These are phyloP conservation scores for Gastrolobium villosum DNA, from an alignment of 306 rosid genomes.

Conservation along the genomic window DNA sequence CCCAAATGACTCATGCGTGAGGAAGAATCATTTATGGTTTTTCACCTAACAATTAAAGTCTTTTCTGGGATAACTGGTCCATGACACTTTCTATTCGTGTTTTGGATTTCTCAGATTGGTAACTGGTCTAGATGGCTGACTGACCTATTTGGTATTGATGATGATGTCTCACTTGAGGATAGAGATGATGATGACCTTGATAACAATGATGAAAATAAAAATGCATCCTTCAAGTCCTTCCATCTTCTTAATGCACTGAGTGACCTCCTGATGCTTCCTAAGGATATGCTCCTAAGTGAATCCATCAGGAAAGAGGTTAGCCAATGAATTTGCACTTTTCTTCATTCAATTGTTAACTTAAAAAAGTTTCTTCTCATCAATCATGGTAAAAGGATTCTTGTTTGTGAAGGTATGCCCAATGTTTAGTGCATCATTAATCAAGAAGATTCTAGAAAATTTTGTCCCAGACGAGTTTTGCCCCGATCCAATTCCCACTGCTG, in stretches of 20 bases:
- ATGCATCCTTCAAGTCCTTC: slow-evolving; percentile 79
- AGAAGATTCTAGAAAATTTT: slow-evolving; percentile 76
- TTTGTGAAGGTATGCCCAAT: slow-evolving; percentile 88
- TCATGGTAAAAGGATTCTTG: slow-evolving; percentile 40
- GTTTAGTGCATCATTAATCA: slow-evolving; percentile 80
- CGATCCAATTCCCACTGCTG: slow-evolving; percentile 81
- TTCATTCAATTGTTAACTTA: slow-evolving; percentile 14
- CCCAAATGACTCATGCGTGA: no score
- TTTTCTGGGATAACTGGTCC: no score
- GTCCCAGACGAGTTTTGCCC: slow-evolving; percentile 94
- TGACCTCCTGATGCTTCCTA: slow-evolving; percentile 98
- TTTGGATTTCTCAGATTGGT: slow-evolving; percentile 74
- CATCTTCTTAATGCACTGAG: slow-evolving; percentile 91
- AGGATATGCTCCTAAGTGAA: slow-evolving; percentile 86
- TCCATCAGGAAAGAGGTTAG: slow-evolving; percentile 92
- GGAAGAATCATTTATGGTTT: no score
- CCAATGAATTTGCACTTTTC: slow-evolving; percentile 39
- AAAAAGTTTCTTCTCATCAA: slow-evolving; percentile 35
- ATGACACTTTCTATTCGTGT: slow-evolving; percentile 27
- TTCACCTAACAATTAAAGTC: no score
- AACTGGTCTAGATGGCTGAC: slow-evolving; percentile 98
- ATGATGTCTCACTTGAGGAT: slow-evolving; percentile 68
- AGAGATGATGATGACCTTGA: slow-evolving; percentile 54
- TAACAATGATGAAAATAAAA: slow-evolving; percentile 56
- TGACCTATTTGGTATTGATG: slow-evolving; percentile 82